Conservation (phyloP, 768 basidiomycete genomes). For the Serendipita sp. region DNA sequence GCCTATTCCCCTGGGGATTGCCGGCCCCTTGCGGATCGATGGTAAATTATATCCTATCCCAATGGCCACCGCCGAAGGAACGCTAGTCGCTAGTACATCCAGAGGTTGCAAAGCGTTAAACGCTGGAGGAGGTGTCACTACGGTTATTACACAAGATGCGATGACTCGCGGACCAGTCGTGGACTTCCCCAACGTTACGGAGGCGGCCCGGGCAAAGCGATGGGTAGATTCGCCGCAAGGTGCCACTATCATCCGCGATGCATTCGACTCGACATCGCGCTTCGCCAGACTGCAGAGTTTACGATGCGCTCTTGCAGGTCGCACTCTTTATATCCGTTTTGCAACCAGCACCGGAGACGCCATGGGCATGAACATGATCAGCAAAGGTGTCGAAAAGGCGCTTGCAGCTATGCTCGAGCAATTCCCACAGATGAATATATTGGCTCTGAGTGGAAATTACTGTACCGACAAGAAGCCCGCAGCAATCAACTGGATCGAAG, state of each 20-base stretch:
- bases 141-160: slow-evolving; percentile 78
- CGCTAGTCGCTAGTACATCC: slow-evolving; percentile 91
- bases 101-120: slow-evolving; percentile 97
- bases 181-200: slow-evolving; percentile 69
- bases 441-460: slow-evolving; percentile 92
- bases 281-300: slow-evolving; percentile 77
- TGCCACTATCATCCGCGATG: slow-evolving; percentile 52
- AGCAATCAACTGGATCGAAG: slow-evolving; percentile 99
- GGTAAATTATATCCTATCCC: slow-evolving; percentile 75
- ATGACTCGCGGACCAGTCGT: slow-evolving; percentile 99
- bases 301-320: slow-evolving; percentile 82
- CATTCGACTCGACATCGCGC: slow-evolving; percentile 88
- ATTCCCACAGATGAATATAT: slow-evolving; percentile 83
- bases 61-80: slow-evolving; percentile 99
- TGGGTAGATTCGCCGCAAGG: slow-evolving; percentile 83
- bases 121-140: slow-evolving; percentile 86
- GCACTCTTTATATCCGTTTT: slow-evolving; percentile 86
- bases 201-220: slow-evolving; percentile 68
- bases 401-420: slow-evolving; percentile 57
- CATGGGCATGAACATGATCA: slow-evolving; percentile 99
- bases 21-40: slow-evolving; percentile 87
- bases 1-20: slow-evolving; percentile 89
- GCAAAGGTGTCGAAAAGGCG: slow-evolving; percentile 93
- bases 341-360: slow-evolving; percentile 92
- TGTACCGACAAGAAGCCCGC: slow-evolving; percentile 99